Conservation (phyloP, 257 asterid genomes). For the Solanum clarkiae region DNA sequence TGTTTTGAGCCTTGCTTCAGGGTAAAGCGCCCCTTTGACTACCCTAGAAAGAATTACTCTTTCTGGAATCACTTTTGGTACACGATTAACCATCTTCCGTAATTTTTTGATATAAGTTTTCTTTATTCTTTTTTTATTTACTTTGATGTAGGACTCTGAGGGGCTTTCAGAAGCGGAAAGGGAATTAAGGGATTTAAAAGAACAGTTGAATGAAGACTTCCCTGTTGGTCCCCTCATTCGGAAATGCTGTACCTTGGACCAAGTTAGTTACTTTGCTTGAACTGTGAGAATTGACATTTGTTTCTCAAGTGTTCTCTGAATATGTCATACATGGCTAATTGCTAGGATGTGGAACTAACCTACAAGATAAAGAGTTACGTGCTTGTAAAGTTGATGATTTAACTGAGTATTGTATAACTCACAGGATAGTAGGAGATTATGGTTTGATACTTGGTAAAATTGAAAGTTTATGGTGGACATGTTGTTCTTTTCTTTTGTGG, state of each 20-base stretch:
- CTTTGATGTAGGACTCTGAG: constrained; percentile 54
- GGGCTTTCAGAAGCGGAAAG: constrained; percentile 76
- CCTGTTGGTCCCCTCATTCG: constrained; percentile 89
- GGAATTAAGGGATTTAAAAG: constrained; percentile 68
- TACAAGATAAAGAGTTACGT: background rate
- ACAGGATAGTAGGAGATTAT: background rate
- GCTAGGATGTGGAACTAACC: background rate
- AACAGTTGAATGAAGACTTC: constrained; percentile 63
- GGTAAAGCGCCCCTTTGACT: too few species aligned
- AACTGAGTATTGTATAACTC: background rate
- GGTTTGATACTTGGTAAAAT: background rate
- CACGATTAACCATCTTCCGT: background rate
- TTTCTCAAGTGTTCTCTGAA: background rate
- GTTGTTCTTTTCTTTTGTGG: background rate
- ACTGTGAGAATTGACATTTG: background rate
- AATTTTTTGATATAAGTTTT: background rate
- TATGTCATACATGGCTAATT: background rate
- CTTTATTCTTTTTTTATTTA: constrained; percentile 2
- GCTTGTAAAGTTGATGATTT: background rate
- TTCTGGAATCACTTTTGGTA: background rate
- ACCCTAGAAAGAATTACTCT: background rate
- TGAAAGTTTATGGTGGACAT: background rate
- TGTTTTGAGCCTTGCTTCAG: too few species aligned
- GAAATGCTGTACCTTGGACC: constrained; percentile 90
- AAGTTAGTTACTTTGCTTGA: constrained; percentile 28